These are phyloP conservation scores for Cicer cuneatum DNA, from an alignment of 306 rosid species.

Conservation along the genomic window DNA sequence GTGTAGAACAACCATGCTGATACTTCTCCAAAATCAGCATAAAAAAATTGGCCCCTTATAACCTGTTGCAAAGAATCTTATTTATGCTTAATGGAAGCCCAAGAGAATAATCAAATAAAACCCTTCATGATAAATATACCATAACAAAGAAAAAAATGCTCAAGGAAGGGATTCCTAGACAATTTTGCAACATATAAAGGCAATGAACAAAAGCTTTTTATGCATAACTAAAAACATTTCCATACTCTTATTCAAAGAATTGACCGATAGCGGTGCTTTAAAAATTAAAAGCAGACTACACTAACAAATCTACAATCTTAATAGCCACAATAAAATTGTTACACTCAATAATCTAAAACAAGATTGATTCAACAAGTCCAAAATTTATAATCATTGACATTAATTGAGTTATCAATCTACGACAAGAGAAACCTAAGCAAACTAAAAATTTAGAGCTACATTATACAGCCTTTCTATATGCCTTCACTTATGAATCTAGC, in stretches of 20 bases:
- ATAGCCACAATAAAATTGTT: constrained; percentile 29
- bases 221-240: not conserved
- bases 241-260: constrained; percentile 22
- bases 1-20: not conserved
- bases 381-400: constrained; percentile 27
- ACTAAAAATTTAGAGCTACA: constrained; percentile 9
- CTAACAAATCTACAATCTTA: constrained; percentile 17
- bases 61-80: not conserved
- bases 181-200: constrained; percentile 21
- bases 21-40: constrained; percentile 25
- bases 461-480: constrained; percentile 10
- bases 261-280: constrained; percentile 13
- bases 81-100: constrained; percentile 3
- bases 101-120: constrained; percentile 35
- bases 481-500: constrained; percentile 31
- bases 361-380: constrained; percentile 8
- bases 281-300: not conserved
- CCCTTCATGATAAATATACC: constrained; percentile 17
- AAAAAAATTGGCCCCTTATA: constrained; percentile 20
- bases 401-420: constrained; percentile 10
- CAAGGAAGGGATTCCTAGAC: constrained; percentile 21
- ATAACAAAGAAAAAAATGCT: constrained; percentile 22
- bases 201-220: constrained; percentile 22
- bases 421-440: constrained; percentile 16
- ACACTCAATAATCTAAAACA: constrained; percentile 9